A percentile compares a stretch with the other conserved stretches of the same genome.
Conservation (phyloP, 305 asterid genomes). For the Plantago lanceolata region DNA sequence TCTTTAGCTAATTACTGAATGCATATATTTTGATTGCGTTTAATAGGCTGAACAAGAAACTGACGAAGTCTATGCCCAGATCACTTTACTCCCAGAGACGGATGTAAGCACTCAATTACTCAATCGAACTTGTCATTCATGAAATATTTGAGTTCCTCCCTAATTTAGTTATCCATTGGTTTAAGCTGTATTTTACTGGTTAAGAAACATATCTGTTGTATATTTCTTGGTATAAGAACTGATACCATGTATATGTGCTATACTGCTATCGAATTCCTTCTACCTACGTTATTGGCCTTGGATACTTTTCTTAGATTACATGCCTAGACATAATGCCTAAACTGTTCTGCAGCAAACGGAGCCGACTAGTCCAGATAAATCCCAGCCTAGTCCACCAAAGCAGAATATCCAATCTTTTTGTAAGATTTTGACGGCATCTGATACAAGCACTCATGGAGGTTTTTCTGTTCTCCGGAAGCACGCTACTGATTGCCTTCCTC, state of each 20-base stretch:
- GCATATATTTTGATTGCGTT: conserved; percentile 8
- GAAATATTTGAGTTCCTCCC: neutral
- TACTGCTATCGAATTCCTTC: neutral
- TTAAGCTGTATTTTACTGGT: too few species aligned
- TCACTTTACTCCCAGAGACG: conserved; percentile 62
- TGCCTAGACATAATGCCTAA: neutral
- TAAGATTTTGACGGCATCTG: conserved; percentile 84
- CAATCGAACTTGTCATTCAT: neutral
- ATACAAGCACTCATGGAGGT: conserved; percentile 93
- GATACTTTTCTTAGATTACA: too few species aligned
- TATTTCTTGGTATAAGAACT: neutral
- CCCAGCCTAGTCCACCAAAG: conserved; percentile 48
- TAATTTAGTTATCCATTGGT: neutral
- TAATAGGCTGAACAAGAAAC: conserved; percentile 72
- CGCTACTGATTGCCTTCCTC: conserved; percentile 85
- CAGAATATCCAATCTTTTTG: conserved; percentile 48
- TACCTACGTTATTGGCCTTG: neutral
- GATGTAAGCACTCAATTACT: conserved; percentile 41
- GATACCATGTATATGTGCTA: neutral
- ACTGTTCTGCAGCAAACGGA: conserved; percentile 56
- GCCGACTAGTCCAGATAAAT: conserved; percentile 52
- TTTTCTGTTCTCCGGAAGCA: conserved; percentile 87
- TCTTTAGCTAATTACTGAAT: neutral
- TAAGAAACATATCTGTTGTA: too few species aligned
- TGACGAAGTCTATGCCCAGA: conserved; percentile 81